A percentile compares a stretch with the other conserved stretches of the same genome.
phyloP scores from a whole-genome alignment of 2,329 filamentous ascomycete genomes.

The Kalaharituber pfeilii region DNA sequence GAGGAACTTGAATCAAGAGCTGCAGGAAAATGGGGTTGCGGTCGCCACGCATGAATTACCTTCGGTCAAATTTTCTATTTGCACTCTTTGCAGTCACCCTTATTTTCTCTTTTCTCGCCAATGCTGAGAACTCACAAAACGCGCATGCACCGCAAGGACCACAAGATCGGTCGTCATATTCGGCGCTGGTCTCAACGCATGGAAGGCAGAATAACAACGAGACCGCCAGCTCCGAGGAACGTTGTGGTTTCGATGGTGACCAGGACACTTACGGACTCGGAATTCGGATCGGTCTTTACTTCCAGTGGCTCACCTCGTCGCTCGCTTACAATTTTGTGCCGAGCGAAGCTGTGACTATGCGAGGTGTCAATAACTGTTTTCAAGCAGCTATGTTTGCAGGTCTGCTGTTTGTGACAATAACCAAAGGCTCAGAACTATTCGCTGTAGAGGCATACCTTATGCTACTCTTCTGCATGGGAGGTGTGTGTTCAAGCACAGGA shows the following conservation, averaged over 20 bases:
- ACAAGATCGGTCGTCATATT: no score
- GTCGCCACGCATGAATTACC: no score
- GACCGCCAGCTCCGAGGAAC: no score
- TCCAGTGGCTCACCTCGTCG: slow-evolving; percentile 23
- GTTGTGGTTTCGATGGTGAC: slow-evolving; percentile 20
- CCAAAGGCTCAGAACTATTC: slow-evolving; percentile 7
- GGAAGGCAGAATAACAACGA: no score
- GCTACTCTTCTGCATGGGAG: slow-evolving; percentile 15
- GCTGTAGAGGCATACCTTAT: slow-evolving; percentile 16
- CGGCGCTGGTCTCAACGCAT: no score
- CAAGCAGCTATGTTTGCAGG: slow-evolving; percentile 16
- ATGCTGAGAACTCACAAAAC: no score
- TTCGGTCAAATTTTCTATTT: no score
- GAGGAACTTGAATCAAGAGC: no score
- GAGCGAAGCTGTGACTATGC: slow-evolving; percentile 10
- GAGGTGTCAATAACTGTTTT: slow-evolving; percentile 16
- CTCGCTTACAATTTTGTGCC: slow-evolving; percentile 22
- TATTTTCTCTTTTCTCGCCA: no score
- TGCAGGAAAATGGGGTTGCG: no score
- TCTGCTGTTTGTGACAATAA: slow-evolving; percentile 14
- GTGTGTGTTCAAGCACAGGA: slow-evolving; percentile 10
- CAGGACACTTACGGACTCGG: slow-evolving; percentile 25
- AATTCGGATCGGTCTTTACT: slow-evolving; percentile 24
- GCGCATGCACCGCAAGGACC: no score
- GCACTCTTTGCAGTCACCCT: no score